Percentiles rank a stretch among this genome's conserved stretches.
These are phyloP conservation scores for Multifurca ochricompacta DNA, from an alignment of 768 basidiomycete species.

Conservation along the genomic window DNA sequence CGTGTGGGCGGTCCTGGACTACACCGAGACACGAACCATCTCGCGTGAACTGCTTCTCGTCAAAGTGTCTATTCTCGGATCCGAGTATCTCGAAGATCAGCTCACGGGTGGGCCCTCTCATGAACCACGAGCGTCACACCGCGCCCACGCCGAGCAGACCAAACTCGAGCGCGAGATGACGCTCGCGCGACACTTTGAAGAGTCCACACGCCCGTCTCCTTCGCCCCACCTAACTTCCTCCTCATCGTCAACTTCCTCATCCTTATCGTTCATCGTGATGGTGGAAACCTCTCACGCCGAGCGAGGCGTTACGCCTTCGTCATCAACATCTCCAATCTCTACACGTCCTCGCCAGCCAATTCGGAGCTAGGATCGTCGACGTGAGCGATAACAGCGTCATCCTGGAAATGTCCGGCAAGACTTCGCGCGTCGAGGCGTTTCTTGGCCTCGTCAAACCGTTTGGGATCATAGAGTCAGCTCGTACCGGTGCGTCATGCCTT, in stretches of 20 bases:
- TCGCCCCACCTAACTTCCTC: background rate
- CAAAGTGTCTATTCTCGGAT: constrained; percentile 95
- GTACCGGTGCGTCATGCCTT: constrained; percentile 59
- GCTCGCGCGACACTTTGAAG: constrained; percentile 75
- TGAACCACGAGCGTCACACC: constrained; percentile 44
- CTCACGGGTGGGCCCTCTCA: constrained; percentile 79
- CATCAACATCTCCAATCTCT: constrained; percentile 89
- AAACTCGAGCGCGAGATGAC: constrained; percentile 66
- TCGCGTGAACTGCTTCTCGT: constrained; percentile 90
- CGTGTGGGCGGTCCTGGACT: constrained; percentile 98
- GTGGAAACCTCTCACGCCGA: constrained; percentile 40
- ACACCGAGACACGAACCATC: constrained; percentile 87
- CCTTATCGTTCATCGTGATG: constrained; percentile 14
- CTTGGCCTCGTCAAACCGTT: constrained; percentile 87
- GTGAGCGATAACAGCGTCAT: constrained; percentile 93
- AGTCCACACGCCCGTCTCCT: constrained; percentile 33
- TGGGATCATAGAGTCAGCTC: constrained; percentile 89
- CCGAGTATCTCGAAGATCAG: constrained; percentile 93
- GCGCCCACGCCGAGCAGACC: constrained; percentile 26
- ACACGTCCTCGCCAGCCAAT: constrained; percentile 74
- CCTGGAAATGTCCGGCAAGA: constrained; percentile 92
- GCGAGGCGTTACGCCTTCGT: constrained; percentile 81
- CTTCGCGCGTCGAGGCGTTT: constrained; percentile 86
- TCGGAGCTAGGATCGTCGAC: constrained; percentile 90
- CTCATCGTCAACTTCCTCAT: constrained; percentile 26